Base-by-base conservation (phyloP, 441 rosid species). In the Pelargonium citronellum region DNA sequence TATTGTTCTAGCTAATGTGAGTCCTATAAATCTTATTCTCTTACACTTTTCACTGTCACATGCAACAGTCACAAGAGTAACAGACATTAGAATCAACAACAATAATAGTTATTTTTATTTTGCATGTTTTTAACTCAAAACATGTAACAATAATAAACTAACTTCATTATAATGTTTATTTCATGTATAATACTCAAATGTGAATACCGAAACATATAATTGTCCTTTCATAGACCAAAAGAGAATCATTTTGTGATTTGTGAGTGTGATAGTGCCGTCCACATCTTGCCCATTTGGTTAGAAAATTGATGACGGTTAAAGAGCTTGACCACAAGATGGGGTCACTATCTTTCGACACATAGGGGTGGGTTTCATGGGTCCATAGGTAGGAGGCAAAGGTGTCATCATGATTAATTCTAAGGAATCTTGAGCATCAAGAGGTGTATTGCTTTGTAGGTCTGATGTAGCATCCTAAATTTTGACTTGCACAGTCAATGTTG, bases 371-470 rank as follows among this genome's bases (percentile, higher is more conserved):
- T 16, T 30, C 37, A 30, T 30, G 37, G 37, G 37, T 30, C 37
- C 0, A 30, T 30, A 30, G 37, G 37, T 30, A 30, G 37, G 37
- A 30, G 37, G 37, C 16, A 53, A 15, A 5, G 60, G 60, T 19
- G 17, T 53, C 60, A 53, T 53, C 60, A 53, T 15, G 60, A 53
- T 53, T 16, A 53, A 15, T 53, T 53, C 60, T 53, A 6, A 53
- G 60, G 60, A 53, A 53, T 53, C 60, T 53, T 53, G 60, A 53
- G 16, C 16, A 16, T 53, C 60, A 53, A 53, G 60, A 53, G 60
- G 17, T 19, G 17, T 53, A 19, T 53, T 15, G 17, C 15, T 53
- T 8, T 19, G 37, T 30, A 53, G 19, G 20, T 53, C 16, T 19
- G 17, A n/a, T 53, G 20, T 53, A 53, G 60, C 60, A 15, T 53